These are phyloP conservation scores for Pseudocercospora pini-densiflorae DNA, from an alignment of 2,329 filamentous ascomycete species.

Conservation along the genomic window DNA sequence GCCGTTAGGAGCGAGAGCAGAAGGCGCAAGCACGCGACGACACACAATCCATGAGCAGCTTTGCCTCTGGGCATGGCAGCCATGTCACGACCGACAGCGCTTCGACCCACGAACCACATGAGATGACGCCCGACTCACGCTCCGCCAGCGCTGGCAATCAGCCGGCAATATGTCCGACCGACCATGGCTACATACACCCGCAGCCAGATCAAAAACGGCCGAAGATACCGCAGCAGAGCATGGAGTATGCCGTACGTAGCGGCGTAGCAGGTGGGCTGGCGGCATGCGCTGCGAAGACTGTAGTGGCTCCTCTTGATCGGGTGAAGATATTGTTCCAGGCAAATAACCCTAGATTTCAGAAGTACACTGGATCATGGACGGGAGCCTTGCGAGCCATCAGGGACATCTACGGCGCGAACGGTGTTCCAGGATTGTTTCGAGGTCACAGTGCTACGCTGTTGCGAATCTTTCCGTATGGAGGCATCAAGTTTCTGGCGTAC, in stretches of 20 bases:
- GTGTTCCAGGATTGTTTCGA: conserved; percentile 78
- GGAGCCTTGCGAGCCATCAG: conserved; percentile 81
- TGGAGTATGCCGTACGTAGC: conserved; percentile 83
- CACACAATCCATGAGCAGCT: conserved; percentile 33
- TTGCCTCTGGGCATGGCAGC: conserved; percentile 34
- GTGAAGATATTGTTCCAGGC: conserved; percentile 99
- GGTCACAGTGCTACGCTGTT: conserved; percentile 93
- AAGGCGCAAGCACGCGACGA: conserved; percentile 14
- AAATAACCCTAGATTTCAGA: conserved; percentile 89
- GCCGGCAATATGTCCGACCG: conserved; percentile 55
- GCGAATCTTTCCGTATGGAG: conserved; percentile 95
- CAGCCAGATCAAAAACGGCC: conserved; percentile 48
- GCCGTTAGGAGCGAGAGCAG: conserved; percentile 12
- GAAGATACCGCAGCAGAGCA: conserved; percentile 69
- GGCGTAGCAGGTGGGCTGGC: conserved; percentile 87
- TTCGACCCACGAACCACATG: conserved; percentile 42
- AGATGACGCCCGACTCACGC: conserved; percentile 38
- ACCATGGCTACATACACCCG: conserved; percentile 56
- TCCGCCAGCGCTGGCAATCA: conserved; percentile 32
- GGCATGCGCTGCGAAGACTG: conserved; percentile 91
- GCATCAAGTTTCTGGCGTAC: conserved; percentile 97
- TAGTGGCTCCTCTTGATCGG: conserved; percentile 92
- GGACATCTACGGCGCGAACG: conserved; percentile 79
- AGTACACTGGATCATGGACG: conserved; percentile 88
- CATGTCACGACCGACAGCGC: conserved; percentile 28